Conservation (phyloP, 2,329 filamentous ascomycete genomes). For the Talaromyces piceae region DNA sequence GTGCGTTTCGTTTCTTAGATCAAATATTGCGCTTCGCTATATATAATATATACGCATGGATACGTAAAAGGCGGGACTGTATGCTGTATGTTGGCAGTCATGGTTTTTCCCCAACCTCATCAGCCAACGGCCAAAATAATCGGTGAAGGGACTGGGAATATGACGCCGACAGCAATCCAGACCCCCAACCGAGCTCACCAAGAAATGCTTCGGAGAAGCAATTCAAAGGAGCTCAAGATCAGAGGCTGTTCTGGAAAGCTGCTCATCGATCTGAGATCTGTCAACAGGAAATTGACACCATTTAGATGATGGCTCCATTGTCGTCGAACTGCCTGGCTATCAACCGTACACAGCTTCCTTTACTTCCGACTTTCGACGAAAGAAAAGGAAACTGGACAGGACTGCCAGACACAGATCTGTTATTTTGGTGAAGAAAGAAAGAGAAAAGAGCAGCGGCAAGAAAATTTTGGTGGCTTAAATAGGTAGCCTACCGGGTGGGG, state of each 20-base stretch:
- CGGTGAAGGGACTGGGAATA: constrained; percentile 85
- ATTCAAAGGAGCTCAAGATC: constrained; percentile 58
- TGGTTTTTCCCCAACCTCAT: constrained; percentile 90
- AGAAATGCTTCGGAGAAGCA: constrained; percentile 24
- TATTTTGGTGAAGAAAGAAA: constrained; percentile 35
- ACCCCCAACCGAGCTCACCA: constrained; percentile 60
- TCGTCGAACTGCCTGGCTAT: constrained; percentile 82
- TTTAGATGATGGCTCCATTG: constrained; percentile 68
- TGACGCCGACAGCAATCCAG: constrained; percentile 56
- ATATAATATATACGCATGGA: not conserved
- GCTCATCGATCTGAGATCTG: constrained; percentile 77
- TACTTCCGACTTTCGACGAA: too few species aligned
- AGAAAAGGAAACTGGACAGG: constrained; percentile 47
- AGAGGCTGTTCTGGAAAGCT: constrained; percentile 43
- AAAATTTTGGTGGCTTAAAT: constrained; percentile 26
- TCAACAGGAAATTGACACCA: constrained; percentile 92
- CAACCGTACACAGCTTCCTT: constrained; percentile 57
- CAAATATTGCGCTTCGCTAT: not conserved
- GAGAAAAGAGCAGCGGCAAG: constrained; percentile 24
- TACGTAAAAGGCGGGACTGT: not conserved
- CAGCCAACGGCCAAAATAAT: constrained; percentile 62
- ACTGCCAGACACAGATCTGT: constrained; percentile 82
- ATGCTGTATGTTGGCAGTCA: constrained; percentile 59
- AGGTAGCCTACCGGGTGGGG: constrained; percentile 17
- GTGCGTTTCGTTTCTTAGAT: too few species aligned